Conservation (phyloP, 371 early-diverging fungal genomes). For the Rhizopus delemar region DNA sequence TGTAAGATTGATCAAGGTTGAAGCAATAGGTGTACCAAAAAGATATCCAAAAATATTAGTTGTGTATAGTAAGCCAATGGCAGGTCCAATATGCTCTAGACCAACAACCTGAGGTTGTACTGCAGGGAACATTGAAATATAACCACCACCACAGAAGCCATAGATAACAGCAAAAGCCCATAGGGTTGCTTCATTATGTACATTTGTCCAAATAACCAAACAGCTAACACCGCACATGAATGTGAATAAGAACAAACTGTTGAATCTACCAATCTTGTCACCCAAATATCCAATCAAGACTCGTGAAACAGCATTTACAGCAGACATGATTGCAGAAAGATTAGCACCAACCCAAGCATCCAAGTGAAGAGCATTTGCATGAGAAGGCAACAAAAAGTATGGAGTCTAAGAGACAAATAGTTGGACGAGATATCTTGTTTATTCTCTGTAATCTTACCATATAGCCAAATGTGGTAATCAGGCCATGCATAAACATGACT, state of each 20-base stretch:
- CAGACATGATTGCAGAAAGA: constrained; percentile 46
- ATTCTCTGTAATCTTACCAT: constrained; percentile 18
- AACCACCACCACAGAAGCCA: constrained; percentile 59
- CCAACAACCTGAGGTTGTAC: constrained; percentile 58
- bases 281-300: constrained; percentile 50
- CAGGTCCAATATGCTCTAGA: constrained; percentile 49
- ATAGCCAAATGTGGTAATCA: constrained; percentile 37
- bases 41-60: constrained; percentile 56
- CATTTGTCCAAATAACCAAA: constrained; percentile 41
- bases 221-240: constrained; percentile 40
- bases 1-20: constrained; percentile 38
- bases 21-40: constrained; percentile 59
- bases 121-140: constrained; percentile 52
- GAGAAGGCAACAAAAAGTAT: constrained; percentile 34
- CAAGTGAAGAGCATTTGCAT: constrained; percentile 30
- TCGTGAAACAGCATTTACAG: constrained; percentile 45
- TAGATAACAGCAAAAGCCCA: constrained; percentile 41
- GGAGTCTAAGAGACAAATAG: constrained; percentile 30
- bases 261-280: constrained; percentile 57
- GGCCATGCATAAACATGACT: constrained; percentile 33
- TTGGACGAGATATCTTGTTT: constrained; percentile 2
- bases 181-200: constrained; percentile 35
- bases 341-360: constrained; percentile 30
- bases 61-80: constrained; percentile 54
- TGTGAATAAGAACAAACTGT: constrained; percentile 48